Evolutionary conservation across 1,139 yeast genomes (phyloP).

Genomic region (Kazachstania sp.): DNA sequence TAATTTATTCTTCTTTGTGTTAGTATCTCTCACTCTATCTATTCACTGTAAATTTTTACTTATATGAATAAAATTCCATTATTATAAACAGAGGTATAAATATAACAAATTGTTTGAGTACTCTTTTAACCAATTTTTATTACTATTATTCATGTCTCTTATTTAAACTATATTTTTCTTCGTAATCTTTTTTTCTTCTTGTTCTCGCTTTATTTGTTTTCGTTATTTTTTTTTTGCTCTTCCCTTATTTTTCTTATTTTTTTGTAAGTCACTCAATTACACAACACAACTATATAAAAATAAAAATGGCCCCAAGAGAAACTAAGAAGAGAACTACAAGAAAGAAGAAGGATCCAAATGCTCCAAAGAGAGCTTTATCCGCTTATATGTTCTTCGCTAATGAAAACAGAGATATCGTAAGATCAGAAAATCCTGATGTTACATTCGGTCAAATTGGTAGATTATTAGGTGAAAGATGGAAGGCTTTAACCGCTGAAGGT

Average conservation of each 20-base stretch:
- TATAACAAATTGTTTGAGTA: neutral
- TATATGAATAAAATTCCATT: too few species aligned
- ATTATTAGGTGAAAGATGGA: constrained; percentile 93
- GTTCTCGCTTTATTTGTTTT: neutral
- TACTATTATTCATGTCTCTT: neutral
- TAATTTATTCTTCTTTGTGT: too few species aligned
- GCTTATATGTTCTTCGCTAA: constrained; percentile 99
- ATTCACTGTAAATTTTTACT: too few species aligned
- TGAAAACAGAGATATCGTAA: constrained; percentile 89
- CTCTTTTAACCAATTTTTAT: neutral
- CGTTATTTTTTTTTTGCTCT: neutral
- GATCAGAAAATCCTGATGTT: constrained; percentile 92
- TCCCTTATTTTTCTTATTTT: neutral
- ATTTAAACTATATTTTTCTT: neutral
- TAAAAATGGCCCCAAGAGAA: constrained; percentile 35
- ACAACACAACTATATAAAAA: neutral
- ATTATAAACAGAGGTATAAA: neutral
- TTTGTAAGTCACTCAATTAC: neutral
- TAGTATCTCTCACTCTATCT: too few species aligned
- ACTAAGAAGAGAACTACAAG: constrained; percentile 32
- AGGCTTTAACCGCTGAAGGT: constrained; percentile 71
- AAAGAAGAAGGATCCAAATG: constrained; percentile 73
- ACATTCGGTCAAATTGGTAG: constrained; percentile 89
- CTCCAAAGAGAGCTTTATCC: constrained; percentile 96
- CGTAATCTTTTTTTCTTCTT: neutral